Evolutionary conservation across 441 rosid species (phyloP).

Genomic region (Croton setiger): DNA sequence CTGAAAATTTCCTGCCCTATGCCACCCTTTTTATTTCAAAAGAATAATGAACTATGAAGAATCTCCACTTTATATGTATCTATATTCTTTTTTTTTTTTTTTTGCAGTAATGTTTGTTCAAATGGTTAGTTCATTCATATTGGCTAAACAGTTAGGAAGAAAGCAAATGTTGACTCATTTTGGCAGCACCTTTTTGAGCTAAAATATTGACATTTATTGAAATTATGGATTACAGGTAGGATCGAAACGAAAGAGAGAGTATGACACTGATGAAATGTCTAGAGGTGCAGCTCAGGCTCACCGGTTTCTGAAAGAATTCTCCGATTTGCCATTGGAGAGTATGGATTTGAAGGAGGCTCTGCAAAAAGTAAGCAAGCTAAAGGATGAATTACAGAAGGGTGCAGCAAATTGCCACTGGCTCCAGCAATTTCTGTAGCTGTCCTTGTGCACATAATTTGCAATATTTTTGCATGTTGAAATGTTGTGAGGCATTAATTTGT

Average conservation of each 20-base stretch:
- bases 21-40: neutral
- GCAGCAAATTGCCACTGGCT: slow-evolving; percentile 66
- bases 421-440: slow-evolving; percentile 51
- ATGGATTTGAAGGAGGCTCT: slow-evolving; percentile 81
- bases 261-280: slow-evolving; percentile 50
- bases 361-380: slow-evolving; percentile 50
- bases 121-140: neutral
- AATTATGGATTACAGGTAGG: slow-evolving; percentile 43
- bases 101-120: neutral
- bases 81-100: neutral
- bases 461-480: neutral
- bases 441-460: neutral
- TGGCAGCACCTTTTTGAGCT: neutral
- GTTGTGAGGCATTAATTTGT: neutral
- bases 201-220: neutral
- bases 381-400: slow-evolving; percentile 64
- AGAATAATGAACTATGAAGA: neutral
- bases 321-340: slow-evolving; percentile 79
- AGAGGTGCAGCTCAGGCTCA: slow-evolving; percentile 80
- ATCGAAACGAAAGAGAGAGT: slow-evolving; percentile 65
- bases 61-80: neutral
- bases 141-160: neutral
- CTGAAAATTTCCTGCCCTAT: neutral
- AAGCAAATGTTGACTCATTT: too few species aligned
- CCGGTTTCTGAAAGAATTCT: slow-evolving; percentile 69